Evolutionary conservation across 805 yeast species (phyloP).

Genomic region (Wickerhamiella parazyma): DNA sequence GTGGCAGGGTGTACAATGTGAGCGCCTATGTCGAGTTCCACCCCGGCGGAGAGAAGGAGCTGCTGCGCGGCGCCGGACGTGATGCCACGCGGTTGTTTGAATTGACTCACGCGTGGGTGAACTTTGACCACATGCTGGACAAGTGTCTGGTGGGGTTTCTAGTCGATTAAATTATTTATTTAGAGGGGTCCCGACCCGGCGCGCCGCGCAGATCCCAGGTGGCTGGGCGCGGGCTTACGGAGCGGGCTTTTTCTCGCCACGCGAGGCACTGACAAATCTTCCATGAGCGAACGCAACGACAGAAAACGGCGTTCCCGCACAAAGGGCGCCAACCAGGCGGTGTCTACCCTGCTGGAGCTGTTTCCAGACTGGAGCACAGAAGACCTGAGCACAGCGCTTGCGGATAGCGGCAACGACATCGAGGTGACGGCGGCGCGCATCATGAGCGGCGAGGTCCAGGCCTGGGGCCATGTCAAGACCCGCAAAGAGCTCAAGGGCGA

Average conservation of each 20-base stretch:
- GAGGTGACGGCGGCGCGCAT: constrained; percentile 76
- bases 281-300: constrained; percentile 10
- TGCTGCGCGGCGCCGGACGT: constrained; percentile 66
- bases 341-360: constrained; percentile 59
- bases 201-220: no score
- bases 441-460: constrained; percentile 76
- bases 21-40: constrained; percentile 74
- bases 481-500: constrained; percentile 33
- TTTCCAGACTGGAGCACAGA: constrained; percentile 91
- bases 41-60: constrained; percentile 80
- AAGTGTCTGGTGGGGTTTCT: constrained; percentile 60
- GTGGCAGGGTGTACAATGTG: constrained; percentile 74
- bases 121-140: constrained; percentile 65
- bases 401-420: constrained; percentile 58
- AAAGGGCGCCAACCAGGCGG: constrained; percentile 21
- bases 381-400: constrained; percentile 62
- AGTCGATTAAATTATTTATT: constrained; percentile 7
- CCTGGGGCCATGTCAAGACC: constrained; percentile 76
- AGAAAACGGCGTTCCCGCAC: constrained; percentile 9
- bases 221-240: no score
- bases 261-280: constrained; percentile 9
- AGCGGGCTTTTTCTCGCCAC: constrained; percentile 5
- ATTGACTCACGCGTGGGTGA: constrained; percentile 63
- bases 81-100: constrained; percentile 71
- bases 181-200: no score